phyloP scores from a whole-genome alignment of 768 basidiomycete species.

The Asterophora lycoperdoides region DNA sequence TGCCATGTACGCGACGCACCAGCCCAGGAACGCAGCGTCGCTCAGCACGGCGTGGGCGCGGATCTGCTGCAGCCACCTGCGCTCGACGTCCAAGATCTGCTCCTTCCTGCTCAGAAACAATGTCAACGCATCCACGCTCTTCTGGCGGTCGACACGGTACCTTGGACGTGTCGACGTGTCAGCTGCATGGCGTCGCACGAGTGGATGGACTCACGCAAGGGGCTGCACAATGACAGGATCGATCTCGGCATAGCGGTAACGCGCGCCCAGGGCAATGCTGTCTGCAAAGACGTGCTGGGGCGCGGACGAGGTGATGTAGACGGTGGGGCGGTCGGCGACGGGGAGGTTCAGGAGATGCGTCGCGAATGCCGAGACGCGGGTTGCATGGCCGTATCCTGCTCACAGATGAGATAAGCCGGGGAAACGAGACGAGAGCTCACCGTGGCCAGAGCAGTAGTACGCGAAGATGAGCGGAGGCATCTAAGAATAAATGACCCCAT shows the following conservation, averaged over 20 bases:
- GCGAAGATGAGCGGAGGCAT: slow-evolving; percentile 41
- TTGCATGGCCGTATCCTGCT: slow-evolving; percentile 82
- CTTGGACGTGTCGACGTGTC: slow-evolving; percentile 27
- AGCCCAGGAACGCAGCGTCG: slow-evolving; percentile 76
- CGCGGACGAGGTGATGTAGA: slow-evolving; percentile 72
- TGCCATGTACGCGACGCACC: slow-evolving; percentile 38
- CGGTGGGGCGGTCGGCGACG: slow-evolving; percentile 34
- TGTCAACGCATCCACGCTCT: slow-evolving; percentile 60
- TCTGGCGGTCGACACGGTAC: slow-evolving; percentile 68
- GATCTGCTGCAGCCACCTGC: slow-evolving; percentile 50
- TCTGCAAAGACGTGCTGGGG: slow-evolving; percentile 68
- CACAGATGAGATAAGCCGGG: background rate
- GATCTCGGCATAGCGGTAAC: slow-evolving; percentile 66
- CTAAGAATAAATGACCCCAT: background rate
- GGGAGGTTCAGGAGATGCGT: slow-evolving; percentile 49
- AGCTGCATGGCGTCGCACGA: background rate
- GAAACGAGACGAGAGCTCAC: slow-evolving; percentile 29
- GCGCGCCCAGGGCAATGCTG: slow-evolving; percentile 56
- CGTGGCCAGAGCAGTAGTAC: slow-evolving; percentile 77
- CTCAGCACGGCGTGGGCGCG: slow-evolving; percentile 60
- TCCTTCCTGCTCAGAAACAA: slow-evolving; percentile 56
- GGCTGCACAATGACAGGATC: slow-evolving; percentile 82
- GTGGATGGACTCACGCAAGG: slow-evolving; percentile 54
- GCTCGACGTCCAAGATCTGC: slow-evolving; percentile 48
- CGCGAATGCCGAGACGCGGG: slow-evolving; percentile 73